phyloP scores from a whole-genome alignment of 257 asterid genomes.

The Solanum clarkiae region DNA sequence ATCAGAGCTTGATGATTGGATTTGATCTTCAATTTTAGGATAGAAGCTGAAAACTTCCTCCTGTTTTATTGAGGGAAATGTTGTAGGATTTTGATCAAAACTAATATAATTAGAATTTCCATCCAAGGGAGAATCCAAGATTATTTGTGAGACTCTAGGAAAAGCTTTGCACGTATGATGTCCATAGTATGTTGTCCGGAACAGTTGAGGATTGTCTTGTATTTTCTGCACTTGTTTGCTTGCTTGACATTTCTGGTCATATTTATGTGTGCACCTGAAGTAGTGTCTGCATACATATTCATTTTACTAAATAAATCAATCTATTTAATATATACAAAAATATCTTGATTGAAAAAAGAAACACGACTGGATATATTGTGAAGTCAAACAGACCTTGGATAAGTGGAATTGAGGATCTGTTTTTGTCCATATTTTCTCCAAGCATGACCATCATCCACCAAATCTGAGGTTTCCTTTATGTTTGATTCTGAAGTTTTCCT shows the following conservation, averaged over 20 bases:
- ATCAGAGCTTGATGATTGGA: not conserved
- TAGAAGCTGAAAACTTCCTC: not conserved
- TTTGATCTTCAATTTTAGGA: not conserved
- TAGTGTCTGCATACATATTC: constrained; percentile 36
- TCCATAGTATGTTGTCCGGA: constrained; percentile 44
- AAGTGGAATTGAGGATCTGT: constrained; percentile 25
- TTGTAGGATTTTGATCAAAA: constrained; percentile 7
- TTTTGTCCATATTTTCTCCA: constrained; percentile 91
- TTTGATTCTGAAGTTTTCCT: constrained; percentile 35
- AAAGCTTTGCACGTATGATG: constrained; percentile 35
- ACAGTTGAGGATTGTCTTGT: constrained; percentile 36
- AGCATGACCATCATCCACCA: constrained; percentile 45
- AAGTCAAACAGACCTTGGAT: constrained; percentile 36
- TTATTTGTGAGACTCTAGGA: constrained; percentile 3
- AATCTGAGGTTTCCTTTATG: constrained; percentile 12
- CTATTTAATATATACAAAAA: too few species aligned
- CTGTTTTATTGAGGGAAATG: not conserved
- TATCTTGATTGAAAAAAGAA: too few species aligned
- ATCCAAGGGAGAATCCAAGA: not conserved
- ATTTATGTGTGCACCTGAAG: constrained; percentile 65
- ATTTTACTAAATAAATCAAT: not conserved
- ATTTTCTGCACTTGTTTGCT: constrained; percentile 49
- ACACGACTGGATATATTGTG: not conserved
- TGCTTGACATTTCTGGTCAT: constrained; percentile 53
- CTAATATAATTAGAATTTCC: constrained; percentile 21